Base-by-base conservation (phyloP, 805 yeast species). In the Komagataella phaffii region DNA sequence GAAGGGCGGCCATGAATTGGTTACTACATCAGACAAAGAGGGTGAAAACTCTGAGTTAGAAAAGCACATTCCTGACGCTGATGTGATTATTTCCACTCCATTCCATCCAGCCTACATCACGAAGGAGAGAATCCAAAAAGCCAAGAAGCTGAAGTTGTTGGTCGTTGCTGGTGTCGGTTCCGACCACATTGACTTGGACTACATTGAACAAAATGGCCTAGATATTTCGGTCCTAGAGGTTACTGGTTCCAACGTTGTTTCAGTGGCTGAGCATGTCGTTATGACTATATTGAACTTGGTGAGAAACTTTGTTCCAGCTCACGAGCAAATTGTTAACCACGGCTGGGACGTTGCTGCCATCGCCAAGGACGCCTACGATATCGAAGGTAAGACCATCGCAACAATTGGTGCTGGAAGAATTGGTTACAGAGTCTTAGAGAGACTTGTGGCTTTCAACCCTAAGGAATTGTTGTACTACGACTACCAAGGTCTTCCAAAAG, bases 81-180 rank as follows among this genome's bases (percentile, higher is more conserved):
- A 85, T 58, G 73, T 85, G 50, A 76, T 85, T 60, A 85, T 86
- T 66, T 80, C 90, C 45, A 85, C 91, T 10, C 93, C 95, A 3
- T 85, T 86, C 76, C 87, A 77, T 67, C 93, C 95, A 3, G 91
- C 82, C 44, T 85, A 85, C 66, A 73, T 85, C 63, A 77, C 83
- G 52, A 72, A 73, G 53, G 83, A 80, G 58, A 75, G 91, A 60
- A 74, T 85, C 56, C 79, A 70, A 49, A 75, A 77, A 61, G 90
- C 91, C 40, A 80, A 81, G 64, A 83, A 82, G 51, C 74, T 85
- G 66, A 84, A 83, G 70, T 62, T 83, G 50, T 71, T 81, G 54
- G 73, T 84, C 58, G 85, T 90, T 49, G 95, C 95, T 7, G 95
- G 93, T 59, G 89, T 85, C 54, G 95, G 95, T 10, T 81, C 88